Evolutionary conservation across 2,329 filamentous ascomycete genomes (phyloP).

Genomic region (Botrytis porri): DNA sequence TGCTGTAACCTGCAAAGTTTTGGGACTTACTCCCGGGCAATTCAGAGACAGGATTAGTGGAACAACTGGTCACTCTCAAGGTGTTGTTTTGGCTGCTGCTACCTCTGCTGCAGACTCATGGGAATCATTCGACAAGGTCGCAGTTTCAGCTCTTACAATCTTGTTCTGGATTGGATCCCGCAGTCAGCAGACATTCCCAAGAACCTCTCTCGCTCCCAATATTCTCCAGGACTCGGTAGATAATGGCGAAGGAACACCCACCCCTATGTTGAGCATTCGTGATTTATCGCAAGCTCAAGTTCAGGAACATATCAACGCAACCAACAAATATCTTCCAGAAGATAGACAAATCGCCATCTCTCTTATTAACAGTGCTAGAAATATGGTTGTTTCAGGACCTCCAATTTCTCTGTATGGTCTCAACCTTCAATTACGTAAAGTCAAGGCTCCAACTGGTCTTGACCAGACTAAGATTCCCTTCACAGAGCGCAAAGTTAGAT

Average conservation of each 20-base stretch:
- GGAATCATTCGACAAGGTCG: conserved; percentile 83
- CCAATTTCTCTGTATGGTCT: conserved; percentile 95
- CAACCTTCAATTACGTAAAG: conserved; percentile 90
- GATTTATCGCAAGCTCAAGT: conserved; percentile 85
- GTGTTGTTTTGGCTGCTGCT: conserved; percentile 87
- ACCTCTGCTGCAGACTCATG: conserved; percentile 89
- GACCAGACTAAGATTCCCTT: conserved; percentile 93
- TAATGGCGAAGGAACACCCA: conserved; percentile 90
- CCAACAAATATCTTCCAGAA: conserved; percentile 90
- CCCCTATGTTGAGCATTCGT: conserved; percentile 96
- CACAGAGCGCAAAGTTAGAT: conserved; percentile 93
- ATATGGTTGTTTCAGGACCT: conserved; percentile 94
- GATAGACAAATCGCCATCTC: conserved; percentile 95
- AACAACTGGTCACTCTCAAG: conserved; percentile 94
- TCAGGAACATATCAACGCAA: conserved; percentile 94
- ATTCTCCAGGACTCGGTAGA: conserved; percentile 91
- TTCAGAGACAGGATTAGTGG: conserved; percentile 81
- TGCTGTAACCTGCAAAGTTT: conserved; percentile 85
- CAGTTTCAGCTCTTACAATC: conserved; percentile 79
- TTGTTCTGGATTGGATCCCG: conserved; percentile 98
- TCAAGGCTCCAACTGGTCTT: conserved; percentile 94
- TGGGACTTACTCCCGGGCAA: conserved; percentile 86
- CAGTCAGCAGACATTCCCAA: conserved; percentile 95
- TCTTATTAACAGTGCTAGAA: conserved; percentile 92
- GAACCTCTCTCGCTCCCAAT: conserved; percentile 86